phyloP scores from a whole-genome alignment of 768 basidiomycete species.

The Chalciporus pseudorubinellus region DNA sequence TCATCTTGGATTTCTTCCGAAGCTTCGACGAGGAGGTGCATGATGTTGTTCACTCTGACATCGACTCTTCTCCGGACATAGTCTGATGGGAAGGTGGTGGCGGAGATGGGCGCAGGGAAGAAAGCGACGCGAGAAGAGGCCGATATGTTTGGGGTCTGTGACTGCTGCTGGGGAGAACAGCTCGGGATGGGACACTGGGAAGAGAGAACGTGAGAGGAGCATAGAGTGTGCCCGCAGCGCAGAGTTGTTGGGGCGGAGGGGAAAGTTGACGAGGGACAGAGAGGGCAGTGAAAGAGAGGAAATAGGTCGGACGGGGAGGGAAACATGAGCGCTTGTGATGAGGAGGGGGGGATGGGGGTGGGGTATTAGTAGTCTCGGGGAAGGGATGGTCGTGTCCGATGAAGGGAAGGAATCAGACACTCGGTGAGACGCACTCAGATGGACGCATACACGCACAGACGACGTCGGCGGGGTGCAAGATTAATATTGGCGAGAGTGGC shows the following conservation, averaged over 20 bases:
- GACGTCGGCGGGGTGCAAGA: conserved; percentile 29
- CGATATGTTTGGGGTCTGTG: conserved; percentile 40
- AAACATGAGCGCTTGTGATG: conserved; percentile 13
- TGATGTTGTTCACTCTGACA: conserved; percentile 56
- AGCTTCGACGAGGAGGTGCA: conserved; percentile 42
- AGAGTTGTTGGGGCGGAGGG: conserved; percentile 55
- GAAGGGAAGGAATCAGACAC: conserved; percentile 21
- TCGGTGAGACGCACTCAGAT: conserved; percentile 12
- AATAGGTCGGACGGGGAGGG: conserved; percentile 29
- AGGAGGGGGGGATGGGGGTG: background rate
- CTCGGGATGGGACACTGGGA: conserved; percentile 35
- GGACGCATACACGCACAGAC: conserved; percentile 12
- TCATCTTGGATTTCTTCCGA: conserved; percentile 8
- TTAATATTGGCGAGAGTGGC: too few species aligned
- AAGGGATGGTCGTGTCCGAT: conserved; percentile 8
- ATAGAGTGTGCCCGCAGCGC: conserved; percentile 83
- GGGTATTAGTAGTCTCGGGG: conserved; percentile 12
- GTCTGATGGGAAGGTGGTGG: background rate
- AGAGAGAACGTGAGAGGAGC: conserved; percentile 49
- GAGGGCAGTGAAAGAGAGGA: conserved; percentile 50
- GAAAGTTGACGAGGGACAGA: conserved; percentile 41
- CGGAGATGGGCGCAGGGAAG: conserved; percentile 35
- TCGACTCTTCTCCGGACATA: conserved; percentile 34
- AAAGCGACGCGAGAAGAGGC: conserved; percentile 35
- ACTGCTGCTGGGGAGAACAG: conserved; percentile 28